These are phyloP conservation scores for Pleurotus cornucopiae DNA, from an alignment of 768 basidiomycete genomes.

Conservation along the genomic window DNA sequence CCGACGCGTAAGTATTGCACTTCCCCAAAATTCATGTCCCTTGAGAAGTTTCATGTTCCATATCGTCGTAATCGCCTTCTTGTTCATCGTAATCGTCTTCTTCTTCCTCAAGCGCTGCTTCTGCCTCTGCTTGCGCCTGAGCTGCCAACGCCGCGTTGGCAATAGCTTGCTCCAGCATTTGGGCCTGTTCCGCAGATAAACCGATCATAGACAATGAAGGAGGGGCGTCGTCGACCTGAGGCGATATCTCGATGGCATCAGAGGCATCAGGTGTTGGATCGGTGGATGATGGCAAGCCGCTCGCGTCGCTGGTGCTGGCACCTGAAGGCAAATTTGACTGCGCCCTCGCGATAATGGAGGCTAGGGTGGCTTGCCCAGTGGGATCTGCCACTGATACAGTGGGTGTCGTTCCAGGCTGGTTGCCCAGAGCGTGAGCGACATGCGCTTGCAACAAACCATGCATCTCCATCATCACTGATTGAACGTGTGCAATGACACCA, in stretches of 20 bases:
- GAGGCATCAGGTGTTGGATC: conserved; percentile 7
- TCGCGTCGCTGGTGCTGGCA: not conserved
- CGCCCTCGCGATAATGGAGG: conserved; percentile 69
- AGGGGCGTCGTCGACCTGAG: conserved; percentile 13
- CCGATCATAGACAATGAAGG: conserved; percentile 63
- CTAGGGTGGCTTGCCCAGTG: conserved; percentile 59
- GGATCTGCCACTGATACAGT: conserved; percentile 26
- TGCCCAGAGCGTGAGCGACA: conserved; percentile 53
- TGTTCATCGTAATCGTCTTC: conserved; percentile 48
- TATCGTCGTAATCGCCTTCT: conserved; percentile 35
- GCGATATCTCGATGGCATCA: conserved; percentile 5
- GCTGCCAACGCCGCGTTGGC: conserved; percentile 71
- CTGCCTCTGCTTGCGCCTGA: conserved; percentile 75
- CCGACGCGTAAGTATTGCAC: too few species aligned
- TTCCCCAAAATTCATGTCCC: conserved; percentile 12
- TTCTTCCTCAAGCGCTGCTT: conserved; percentile 71
- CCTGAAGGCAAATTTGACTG: conserved; percentile 38
- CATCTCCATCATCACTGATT: conserved; percentile 48
- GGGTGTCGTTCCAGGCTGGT: conserved; percentile 23
- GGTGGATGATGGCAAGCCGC: conserved; percentile 13
- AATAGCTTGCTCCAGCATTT: conserved; percentile 67
- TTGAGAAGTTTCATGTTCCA: conserved; percentile 8
- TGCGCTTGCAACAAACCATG: conserved; percentile 53
- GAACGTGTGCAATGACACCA: conserved; percentile 42
- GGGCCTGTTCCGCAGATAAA: conserved; percentile 69